Conservation (phyloP, 352 stramenopile genomes). For the Stephanocyclus meneghinianus region DNA sequence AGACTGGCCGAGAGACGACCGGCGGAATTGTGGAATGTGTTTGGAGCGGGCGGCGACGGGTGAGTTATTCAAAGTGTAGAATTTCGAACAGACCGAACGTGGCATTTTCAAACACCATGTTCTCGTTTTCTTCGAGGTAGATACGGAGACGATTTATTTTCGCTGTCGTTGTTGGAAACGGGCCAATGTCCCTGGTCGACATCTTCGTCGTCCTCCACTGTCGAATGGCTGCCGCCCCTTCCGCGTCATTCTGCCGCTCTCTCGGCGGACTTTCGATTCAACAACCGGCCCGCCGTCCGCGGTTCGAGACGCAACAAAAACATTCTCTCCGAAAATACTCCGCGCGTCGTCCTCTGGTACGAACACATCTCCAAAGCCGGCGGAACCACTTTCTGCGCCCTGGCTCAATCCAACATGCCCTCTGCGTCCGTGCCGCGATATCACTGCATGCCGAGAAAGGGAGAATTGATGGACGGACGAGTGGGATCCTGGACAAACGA, state of each 20-base stretch:
- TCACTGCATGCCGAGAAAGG: slow-evolving; percentile 56
- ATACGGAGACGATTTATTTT: slow-evolving; percentile 40
- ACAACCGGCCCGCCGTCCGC: not conserved
- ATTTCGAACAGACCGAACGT: not conserved
- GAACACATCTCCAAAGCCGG: slow-evolving; percentile 60
- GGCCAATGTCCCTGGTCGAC: slow-evolving; percentile 31
- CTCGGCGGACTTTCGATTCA: not conserved
- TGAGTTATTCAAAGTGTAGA: no score
- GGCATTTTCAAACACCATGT: no score
- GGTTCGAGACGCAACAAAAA: not conserved
- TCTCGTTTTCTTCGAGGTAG: not conserved
- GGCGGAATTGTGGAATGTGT: slow-evolving; percentile 15
- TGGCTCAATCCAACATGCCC: slow-evolving; percentile 47
- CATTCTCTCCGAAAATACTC: not conserved
- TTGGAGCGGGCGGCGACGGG: slow-evolving; percentile 13
- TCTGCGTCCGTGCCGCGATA: slow-evolving; percentile 40
- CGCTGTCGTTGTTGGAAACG: slow-evolving; percentile 26
- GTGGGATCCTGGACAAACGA: slow-evolving; percentile 48
- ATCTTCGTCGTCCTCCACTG: not conserved
- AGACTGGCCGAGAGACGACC: slow-evolving; percentile 19
- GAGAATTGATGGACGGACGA: slow-evolving; percentile 27
- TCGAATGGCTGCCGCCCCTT: slow-evolving; percentile 33
- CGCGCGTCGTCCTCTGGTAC: slow-evolving; percentile 41
- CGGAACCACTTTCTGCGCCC: slow-evolving; percentile 49
- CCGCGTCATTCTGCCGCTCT: slow-evolving; percentile 27